These are phyloP conservation scores for Pseudonitzschia multiseries DNA, from an alignment of 108 stramenopile genomes.

Conservation along the genomic window DNA sequence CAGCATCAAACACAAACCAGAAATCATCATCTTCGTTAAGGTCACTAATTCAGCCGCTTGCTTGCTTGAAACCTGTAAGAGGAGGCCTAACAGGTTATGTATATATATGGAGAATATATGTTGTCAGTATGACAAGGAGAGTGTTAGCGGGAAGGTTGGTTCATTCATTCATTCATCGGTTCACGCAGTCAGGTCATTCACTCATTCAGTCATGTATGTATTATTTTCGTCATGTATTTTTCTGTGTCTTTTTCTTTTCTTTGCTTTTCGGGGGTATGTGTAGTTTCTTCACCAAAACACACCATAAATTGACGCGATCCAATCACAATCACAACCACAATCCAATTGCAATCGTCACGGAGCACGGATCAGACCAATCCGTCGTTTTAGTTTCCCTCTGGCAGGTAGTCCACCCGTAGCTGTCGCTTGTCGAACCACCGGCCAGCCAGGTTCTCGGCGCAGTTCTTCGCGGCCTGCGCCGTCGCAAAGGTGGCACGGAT, in stretches of 20 bases:
- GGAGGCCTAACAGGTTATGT: not conserved
- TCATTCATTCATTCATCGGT: not conserved
- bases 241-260: no score
- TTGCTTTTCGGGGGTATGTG: no score
- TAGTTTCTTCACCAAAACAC: not conserved
- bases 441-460: conserved; percentile 88
- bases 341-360: no score
- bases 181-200: not conserved
- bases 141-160: not conserved
- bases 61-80: conserved; percentile 1
- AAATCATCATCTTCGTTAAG: no score
- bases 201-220: not conserved
- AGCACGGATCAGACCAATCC: no score
- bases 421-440: conserved; percentile 94
- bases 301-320: no score
- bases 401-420: conserved; percentile 72
- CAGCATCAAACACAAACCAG: not conserved
- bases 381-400: no score
- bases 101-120: not conserved
- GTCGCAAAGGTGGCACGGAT: conserved; percentile 85
- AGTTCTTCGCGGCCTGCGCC: conserved; percentile 60
- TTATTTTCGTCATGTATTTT: not conserved
- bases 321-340: no score
- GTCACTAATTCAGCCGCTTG: no score
- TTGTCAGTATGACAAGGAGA: not conserved